Percentiles rank a stretch among this genome's conserved stretches.
Evolutionary conservation across 2,329 filamentous ascomycete species (phyloP).

Genomic region (Phyllosticta capitalensis): DNA sequence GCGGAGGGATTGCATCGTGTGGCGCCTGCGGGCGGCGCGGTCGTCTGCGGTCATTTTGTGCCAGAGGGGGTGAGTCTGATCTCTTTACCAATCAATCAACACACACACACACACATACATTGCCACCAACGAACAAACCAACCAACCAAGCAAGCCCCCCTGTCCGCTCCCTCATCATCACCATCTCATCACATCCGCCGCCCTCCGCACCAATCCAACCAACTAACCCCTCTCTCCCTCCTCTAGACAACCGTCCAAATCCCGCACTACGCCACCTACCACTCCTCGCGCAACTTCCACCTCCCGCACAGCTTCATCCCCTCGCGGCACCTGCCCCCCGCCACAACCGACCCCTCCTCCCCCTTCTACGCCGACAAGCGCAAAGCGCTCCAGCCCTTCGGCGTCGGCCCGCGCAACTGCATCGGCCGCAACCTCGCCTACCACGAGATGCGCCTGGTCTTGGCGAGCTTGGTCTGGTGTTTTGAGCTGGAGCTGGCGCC

Average conservation of each 20-base stretch:
- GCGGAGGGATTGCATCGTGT: slow-evolving; percentile 23
- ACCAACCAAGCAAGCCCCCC: slow-evolving; percentile 14
- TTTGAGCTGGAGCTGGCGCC: slow-evolving; percentile 15
- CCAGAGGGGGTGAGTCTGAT: slow-evolving; percentile 20
- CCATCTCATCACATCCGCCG: slow-evolving; percentile 16
- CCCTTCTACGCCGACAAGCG: slow-evolving; percentile 21
- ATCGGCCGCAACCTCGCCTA: slow-evolving; percentile 20
- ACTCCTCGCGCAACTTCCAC: slow-evolving; percentile 18
- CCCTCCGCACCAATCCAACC: slow-evolving; percentile 8
- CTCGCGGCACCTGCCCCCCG: slow-evolving; percentile 30
- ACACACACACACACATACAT: too few species aligned
- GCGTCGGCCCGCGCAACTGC: slow-evolving; percentile 32
- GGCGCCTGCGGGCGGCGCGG: slow-evolving; percentile 27
- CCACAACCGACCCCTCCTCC: slow-evolving; percentile 16
- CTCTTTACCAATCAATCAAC: neutral
- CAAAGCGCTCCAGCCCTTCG: slow-evolving; percentile 35
- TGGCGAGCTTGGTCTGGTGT: neutral
- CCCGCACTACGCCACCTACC: slow-evolving; percentile 18
- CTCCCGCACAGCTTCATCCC: slow-evolving; percentile 26
- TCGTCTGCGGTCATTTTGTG: slow-evolving; percentile 27
- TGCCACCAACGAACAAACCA: neutral
- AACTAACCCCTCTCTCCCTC: slow-evolving; percentile 17
- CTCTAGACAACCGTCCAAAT: slow-evolving; percentile 17
- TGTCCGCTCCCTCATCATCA: slow-evolving; percentile 12
- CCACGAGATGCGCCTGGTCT: neutral